These are phyloP conservation scores for Cryptococcus sp. DNA, from an alignment of 1,284 basidiomycete genomes.

Conservation along the genomic window DNA sequence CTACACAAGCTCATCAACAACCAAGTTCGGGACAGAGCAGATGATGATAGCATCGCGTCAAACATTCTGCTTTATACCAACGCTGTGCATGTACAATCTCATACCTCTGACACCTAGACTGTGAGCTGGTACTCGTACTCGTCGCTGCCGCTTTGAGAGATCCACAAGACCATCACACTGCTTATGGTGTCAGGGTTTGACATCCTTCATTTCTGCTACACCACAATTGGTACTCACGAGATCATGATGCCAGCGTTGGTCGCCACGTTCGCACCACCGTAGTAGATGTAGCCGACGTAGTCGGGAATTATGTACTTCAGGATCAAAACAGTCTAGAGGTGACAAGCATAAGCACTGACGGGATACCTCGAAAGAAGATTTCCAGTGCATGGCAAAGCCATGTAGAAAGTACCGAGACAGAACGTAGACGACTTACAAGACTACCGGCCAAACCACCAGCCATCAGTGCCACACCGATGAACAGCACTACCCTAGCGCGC, in stretches of 20 bases:
- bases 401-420: too few relatives aligned
- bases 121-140: constrained; percentile 52
- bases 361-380: background rate
- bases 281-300: constrained; percentile 80
- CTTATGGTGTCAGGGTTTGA: background rate
- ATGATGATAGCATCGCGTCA: too few relatives aligned
- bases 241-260: constrained; percentile 92
- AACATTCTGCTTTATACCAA: background rate
- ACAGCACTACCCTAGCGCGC: constrained; percentile 83
- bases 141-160: constrained; percentile 49
- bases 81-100: background rate
- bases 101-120: constrained; percentile 26
- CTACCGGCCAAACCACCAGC: constrained; percentile 93
- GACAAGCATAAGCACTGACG: constrained; percentile 3
- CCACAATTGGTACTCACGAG: constrained; percentile 30
- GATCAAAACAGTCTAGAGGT: constrained; percentile 72
- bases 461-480: constrained; percentile 95
- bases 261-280: constrained; percentile 89
- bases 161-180: constrained; percentile 50
- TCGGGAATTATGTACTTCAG: constrained; percentile 83
- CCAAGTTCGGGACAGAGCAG: too few relatives aligned
- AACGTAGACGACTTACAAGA: constrained; percentile 60
- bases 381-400: too few relatives aligned
- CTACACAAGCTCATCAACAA: too few relatives aligned
- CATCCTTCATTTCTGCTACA: background rate